phyloP scores from a whole-genome alignment of 768 basidiomycete species.

The Lactarius sp. region DNA sequence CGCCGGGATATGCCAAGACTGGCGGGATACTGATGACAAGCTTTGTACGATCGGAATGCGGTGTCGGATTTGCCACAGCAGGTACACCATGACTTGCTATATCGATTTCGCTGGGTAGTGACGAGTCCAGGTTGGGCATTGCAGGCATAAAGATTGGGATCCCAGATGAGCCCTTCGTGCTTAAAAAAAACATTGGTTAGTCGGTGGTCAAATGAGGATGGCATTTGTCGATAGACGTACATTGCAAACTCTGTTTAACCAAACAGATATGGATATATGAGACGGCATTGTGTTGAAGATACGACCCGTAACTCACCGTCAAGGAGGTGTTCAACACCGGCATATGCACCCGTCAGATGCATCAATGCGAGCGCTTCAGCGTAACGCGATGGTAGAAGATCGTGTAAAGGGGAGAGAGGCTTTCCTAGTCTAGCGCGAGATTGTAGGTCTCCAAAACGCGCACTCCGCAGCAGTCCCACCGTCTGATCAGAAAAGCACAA shows the following conservation, averaged over 20 bases:
- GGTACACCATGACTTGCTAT: too few species aligned
- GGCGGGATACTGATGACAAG: neutral
- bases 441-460: neutral
- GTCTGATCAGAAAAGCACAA: neutral
- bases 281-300: neutral
- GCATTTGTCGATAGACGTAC: conserved; percentile 9
- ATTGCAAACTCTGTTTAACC: neutral
- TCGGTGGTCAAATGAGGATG: too few species aligned
- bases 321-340: neutral
- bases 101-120: neutral
- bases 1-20: neutral
- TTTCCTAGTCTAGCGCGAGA: neutral
- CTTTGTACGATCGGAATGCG: neutral
- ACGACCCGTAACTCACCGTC: conserved; percentile 4
- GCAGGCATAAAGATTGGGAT: neutral
- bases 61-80: neutral
- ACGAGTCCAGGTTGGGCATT: neutral
- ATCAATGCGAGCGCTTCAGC: neutral
- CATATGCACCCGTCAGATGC: neutral
- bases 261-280: neutral
- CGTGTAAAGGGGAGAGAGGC: neutral
- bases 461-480: neutral
- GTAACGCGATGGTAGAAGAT: neutral
- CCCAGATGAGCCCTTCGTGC: neutral
- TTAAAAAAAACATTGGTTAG: neutral